Conservation (phyloP, 2,329 filamentous ascomycete genomes). For the Ophiocordyceps camponoti-floridani region DNA sequence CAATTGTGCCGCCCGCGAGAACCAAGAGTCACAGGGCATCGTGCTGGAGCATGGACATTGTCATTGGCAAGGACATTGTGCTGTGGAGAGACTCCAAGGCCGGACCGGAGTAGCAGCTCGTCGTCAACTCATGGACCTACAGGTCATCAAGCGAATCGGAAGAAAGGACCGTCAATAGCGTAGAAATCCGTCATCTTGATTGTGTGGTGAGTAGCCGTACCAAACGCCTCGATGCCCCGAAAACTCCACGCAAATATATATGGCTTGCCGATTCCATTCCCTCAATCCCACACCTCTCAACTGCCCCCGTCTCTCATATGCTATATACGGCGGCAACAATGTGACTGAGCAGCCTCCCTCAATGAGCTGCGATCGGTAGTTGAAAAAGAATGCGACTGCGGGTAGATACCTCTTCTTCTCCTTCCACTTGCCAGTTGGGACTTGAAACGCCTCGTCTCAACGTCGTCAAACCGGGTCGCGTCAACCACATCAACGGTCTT, state of each 20-base stretch:
- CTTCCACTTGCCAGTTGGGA: conserved; percentile 1
- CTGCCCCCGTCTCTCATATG: neutral
- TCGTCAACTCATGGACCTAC: too few relatives aligned
- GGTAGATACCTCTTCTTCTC: neutral
- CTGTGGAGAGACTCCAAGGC: conserved; percentile 5
- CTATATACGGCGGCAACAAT: neutral
- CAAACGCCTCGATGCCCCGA: neutral
- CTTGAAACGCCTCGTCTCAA: conserved; percentile 7
- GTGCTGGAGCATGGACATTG: neutral
- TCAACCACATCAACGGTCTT: neutral
- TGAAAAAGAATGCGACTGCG: neutral
- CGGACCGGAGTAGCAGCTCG: neutral
- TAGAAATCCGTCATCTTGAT: conserved; percentile 14
- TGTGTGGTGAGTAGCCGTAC: neutral
- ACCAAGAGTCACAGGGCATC: neutral
- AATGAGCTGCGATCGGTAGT: neutral
- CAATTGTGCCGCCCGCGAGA: neutral
- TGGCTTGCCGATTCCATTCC: neutral
- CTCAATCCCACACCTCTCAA: neutral
- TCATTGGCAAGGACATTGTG: neutral
- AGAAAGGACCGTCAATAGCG: neutral
- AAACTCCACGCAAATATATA: conserved; percentile 1
- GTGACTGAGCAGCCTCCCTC: neutral
- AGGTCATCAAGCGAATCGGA: neutral
- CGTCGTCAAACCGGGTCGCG: neutral